These are phyloP conservation scores for Colletotrichum navitas DNA, from an alignment of 2,329 filamentous ascomycete species.

Conservation along the genomic window DNA sequence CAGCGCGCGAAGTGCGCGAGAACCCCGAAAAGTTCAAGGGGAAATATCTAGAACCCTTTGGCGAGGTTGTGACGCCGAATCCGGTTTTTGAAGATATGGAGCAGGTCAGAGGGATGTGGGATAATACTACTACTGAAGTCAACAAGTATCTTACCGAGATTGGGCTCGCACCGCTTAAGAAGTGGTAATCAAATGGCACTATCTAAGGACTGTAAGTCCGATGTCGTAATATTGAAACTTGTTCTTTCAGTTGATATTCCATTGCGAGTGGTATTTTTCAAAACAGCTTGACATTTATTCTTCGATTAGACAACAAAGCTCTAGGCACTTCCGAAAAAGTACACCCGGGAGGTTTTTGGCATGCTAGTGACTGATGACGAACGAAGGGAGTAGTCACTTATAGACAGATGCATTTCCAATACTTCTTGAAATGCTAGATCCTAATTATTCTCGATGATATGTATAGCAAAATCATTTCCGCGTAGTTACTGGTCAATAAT, in stretches of 20 bases:
- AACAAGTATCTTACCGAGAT: conserved; percentile 30
- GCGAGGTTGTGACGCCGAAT: conserved; percentile 34
- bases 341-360: neutral
- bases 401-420: neutral
- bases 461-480: neutral
- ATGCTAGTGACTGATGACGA: neutral
- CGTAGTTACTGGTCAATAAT: neutral
- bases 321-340: neutral
- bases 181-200: neutral
- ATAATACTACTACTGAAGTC: conserved; percentile 40
- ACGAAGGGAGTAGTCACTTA: neutral
- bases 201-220: neutral
- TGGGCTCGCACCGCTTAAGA: conserved; percentile 11
- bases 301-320: neutral
- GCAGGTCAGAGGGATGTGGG: conserved; percentile 42
- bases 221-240: neutral
- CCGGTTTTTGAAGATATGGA: conserved; percentile 34
- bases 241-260: neutral
- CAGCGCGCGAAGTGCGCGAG: conserved; percentile 37
- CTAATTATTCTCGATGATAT: no score
- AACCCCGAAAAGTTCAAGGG: conserved; percentile 40
- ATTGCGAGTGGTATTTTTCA: neutral
- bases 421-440: neutral
- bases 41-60: conserved; percentile 43
- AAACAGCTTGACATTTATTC: neutral